phyloP scores from a whole-genome alignment of 176 grass and related monocot genomes.

The Olyra latifolia region DNA sequence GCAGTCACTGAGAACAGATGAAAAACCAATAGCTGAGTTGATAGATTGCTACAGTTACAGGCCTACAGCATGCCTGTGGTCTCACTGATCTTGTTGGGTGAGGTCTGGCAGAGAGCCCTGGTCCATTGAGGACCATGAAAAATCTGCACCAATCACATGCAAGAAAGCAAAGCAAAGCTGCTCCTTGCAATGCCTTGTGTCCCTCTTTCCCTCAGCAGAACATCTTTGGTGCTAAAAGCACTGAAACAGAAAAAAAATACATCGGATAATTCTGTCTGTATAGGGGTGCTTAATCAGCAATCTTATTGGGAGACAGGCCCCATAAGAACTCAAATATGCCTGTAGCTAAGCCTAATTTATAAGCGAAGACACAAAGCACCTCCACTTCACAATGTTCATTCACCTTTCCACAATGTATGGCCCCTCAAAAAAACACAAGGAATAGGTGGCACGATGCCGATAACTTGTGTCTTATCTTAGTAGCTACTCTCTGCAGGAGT shows the following conservation, averaged over 20 bases:
- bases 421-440: constrained; percentile 12
- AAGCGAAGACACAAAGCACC: not conserved
- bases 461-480: not conserved
- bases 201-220: constrained; percentile 1
- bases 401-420: not conserved
- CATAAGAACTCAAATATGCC: not conserved
- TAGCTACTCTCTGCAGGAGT: not conserved
- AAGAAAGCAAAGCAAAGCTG: constrained; percentile 25
- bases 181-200: not conserved
- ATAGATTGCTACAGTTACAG: not conserved
- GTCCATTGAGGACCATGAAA: constrained; percentile 24
- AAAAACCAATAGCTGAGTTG: not conserved
- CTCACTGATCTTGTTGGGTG: not conserved
- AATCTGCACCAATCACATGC: constrained; percentile 27
- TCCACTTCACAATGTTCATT: constrained; percentile 21
- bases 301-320: not conserved
- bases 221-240: constrained; percentile 2
- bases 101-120: constrained; percentile 19
- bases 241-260: constrained; percentile 4
- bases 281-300: not conserved
- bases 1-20: not conserved
- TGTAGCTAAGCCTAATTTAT: not conserved
- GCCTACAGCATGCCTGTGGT: no score
- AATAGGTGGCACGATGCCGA: constrained; percentile 1
- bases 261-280: not conserved